Evolutionary conservation across 225 moss, liverwort and hornwort genomes (phyloP).

Genomic region (Marchantia polymorpha): DNA sequence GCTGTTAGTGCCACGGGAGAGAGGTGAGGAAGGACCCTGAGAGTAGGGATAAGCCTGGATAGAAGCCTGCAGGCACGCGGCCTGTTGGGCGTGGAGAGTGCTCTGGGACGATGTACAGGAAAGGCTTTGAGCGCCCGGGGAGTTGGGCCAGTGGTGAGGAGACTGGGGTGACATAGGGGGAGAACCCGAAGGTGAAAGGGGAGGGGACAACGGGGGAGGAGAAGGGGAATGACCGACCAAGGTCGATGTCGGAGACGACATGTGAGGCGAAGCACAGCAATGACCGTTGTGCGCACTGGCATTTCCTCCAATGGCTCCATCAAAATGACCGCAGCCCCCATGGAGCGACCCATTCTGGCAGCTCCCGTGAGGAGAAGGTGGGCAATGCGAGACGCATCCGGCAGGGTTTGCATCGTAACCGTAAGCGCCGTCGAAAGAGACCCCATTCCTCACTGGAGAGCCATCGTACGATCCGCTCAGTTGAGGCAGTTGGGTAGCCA

Average conservation of each 20-base stretch:
- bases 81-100: conserved; percentile 41
- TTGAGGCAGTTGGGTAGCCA: conserved; percentile 15
- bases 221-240: conserved; percentile 82
- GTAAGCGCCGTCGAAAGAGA: conserved; percentile 69
- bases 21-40: conserved; percentile 44
- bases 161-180: conserved; percentile 80
- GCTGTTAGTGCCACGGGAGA: conserved; percentile 47
- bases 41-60: conserved; percentile 53
- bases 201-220: conserved; percentile 81
- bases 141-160: conserved; percentile 63
- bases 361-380: conserved; percentile 52
- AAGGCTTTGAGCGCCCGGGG: conserved; percentile 30
- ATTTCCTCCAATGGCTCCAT: conserved; percentile 21
- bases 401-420: conserved; percentile 60
- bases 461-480: conserved; percentile 67
- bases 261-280: conserved; percentile 69
- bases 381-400: conserved; percentile 43
- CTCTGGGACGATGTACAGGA: conserved; percentile 45
- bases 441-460: conserved; percentile 52
- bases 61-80: conserved; percentile 31
- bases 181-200: conserved; percentile 75
- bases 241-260: conserved; percentile 90
- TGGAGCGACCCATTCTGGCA: conserved; percentile 48
- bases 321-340: conserved; percentile 31
- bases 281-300: conserved; percentile 45